phyloP scores from a whole-genome alignment of 2,329 filamentous ascomycete species.

The Penicillium sp. region DNA sequence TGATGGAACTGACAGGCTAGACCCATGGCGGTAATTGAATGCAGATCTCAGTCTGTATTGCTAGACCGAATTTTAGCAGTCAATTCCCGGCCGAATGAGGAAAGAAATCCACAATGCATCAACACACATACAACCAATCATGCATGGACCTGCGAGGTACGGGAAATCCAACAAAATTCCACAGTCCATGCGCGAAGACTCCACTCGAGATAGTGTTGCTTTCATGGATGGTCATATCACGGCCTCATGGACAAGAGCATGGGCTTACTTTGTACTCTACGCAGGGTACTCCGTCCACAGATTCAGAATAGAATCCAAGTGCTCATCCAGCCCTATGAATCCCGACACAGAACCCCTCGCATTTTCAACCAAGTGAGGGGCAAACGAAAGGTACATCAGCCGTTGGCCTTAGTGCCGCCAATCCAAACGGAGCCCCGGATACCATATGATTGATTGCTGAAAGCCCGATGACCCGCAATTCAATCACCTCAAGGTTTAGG shows the following conservation, averaged over 20 bases:
- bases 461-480: conserved; percentile 10
- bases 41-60: conserved; percentile 7
- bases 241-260: not conserved
- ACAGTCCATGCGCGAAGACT: not conserved
- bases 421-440: conserved; percentile 16
- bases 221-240: not conserved
- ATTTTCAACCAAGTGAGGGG: conserved; percentile 10
- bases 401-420: conserved; percentile 14
- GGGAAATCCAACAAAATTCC: not conserved
- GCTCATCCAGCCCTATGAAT: not conserved
- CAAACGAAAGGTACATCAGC: conserved; percentile 10
- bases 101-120: conserved; percentile 4
- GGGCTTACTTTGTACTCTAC: not conserved
- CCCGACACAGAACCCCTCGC: not conserved
- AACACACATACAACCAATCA: conserved; percentile 4
- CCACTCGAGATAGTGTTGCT: not conserved
- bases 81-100: not conserved
- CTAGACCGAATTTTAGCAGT: not conserved
- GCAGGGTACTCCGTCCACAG: not conserved
- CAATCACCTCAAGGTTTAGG: conserved; percentile 17
- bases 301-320: not conserved
- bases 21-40: not conserved
- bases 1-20: conserved; percentile 5
- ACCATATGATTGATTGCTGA: conserved; percentile 18
- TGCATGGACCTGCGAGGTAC: conserved; percentile 3